Evolutionary conservation across 1,284 basidiomycete genomes (phyloP).

Genomic region (Singerocomus inundabilis): DNA sequence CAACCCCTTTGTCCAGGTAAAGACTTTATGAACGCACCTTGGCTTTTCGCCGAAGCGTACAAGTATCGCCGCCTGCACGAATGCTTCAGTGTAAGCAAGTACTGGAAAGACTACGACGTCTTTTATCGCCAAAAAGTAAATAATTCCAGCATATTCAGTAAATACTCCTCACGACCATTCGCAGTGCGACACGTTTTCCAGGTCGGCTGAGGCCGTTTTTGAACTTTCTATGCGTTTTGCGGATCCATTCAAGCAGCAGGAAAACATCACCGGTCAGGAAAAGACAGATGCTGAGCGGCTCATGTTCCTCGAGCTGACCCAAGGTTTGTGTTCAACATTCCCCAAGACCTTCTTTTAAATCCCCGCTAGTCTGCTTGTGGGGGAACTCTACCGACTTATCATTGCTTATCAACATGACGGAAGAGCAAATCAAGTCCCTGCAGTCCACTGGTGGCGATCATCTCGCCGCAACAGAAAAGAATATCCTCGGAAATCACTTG

Average conservation of each 20-base stretch:
- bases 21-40: constrained; percentile 95
- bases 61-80: constrained; percentile 96
- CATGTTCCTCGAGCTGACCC: constrained; percentile 93
- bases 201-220: constrained; percentile 90
- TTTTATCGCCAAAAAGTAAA: constrained; percentile 88
- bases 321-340: constrained; percentile 46
- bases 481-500: constrained; percentile 88
- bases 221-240: constrained; percentile 94
- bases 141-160: neutral
- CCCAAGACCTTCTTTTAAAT: neutral
- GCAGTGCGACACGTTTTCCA: constrained; percentile 93
- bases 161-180: constrained; percentile 12
- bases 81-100: constrained; percentile 92
- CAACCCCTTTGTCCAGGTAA: constrained; percentile 52
- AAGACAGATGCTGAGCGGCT: constrained; percentile 79
- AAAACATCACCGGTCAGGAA: constrained; percentile 53
- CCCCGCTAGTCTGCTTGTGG: constrained; percentile 81
- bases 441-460: constrained; percentile 96
- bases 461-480: constrained; percentile 94
- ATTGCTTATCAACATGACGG: constrained; percentile 96
- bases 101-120: constrained; percentile 87
- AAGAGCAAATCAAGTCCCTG: constrained; percentile 97
- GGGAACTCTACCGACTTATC: constrained; percentile 97
- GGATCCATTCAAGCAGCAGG: constrained; percentile 72
- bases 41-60: constrained; percentile 97